Conservation (phyloP, 2,329 filamentous ascomycete genomes). For the Fusarium concolor region DNA sequence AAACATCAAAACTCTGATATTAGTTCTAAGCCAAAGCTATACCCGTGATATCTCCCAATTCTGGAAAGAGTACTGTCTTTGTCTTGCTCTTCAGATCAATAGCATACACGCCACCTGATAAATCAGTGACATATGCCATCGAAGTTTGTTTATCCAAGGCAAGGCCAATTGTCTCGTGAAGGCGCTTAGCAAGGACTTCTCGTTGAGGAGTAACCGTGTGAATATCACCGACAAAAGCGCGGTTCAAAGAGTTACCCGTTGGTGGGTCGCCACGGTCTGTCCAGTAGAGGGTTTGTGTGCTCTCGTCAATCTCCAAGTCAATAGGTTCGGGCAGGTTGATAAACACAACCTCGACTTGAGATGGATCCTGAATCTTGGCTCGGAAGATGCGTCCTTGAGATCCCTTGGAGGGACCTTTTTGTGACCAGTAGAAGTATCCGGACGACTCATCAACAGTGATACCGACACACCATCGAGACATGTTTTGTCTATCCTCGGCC, state of each 20-base stretch:
- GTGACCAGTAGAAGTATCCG: background rate
- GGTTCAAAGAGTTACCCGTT: background rate
- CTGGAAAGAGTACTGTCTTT: background rate
- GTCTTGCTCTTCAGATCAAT: background rate
- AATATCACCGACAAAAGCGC: background rate
- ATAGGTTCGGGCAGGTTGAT: background rate
- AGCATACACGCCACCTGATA: background rate
- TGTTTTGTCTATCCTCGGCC: background rate
- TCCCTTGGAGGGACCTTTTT: background rate
- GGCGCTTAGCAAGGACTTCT: background rate
- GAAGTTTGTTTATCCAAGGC: background rate
- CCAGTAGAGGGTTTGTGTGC: background rate
- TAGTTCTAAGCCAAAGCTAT: background rate
- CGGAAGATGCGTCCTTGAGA: background rate
- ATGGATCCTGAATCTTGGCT: background rate
- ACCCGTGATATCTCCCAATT: conserved; percentile 6
- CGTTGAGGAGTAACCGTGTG: background rate
- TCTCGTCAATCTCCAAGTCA: background rate
- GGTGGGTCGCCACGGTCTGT: background rate
- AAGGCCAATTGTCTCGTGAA: background rate
- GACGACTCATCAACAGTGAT: background rate
- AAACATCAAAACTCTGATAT: no score
- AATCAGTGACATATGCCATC: background rate
- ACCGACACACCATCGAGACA: background rate
- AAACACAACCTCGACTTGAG: background rate